Evolutionary conservation across 371 early-diverging fungal species (phyloP), one percentile per base, ranked within the genome.

Genomic region (Mortierella sp.): DNA sequence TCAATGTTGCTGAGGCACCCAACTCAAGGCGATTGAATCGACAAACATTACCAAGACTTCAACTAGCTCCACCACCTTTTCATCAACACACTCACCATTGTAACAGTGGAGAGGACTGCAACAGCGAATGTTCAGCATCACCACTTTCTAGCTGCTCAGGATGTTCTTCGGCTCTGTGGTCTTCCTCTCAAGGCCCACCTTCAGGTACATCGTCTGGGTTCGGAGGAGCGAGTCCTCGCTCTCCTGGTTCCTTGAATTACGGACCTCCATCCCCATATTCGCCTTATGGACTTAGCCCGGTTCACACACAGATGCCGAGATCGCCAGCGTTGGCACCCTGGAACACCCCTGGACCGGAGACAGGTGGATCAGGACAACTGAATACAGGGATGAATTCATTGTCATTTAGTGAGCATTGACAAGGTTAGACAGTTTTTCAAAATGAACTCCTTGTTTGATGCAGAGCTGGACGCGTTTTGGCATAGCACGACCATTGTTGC

Each of bases 11-110:
- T 12, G 34, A 49, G 17, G 45, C 50, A 1, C 39, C 57, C 2
- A 41, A 64, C 21, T 13, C 64, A 56, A 76, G 54, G 22, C 46
- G 60, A 6, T 31, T 64, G 45, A 64, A 56, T 17, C 53, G 52
- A 40, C 60, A 71, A 16, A 57, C 58, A 5, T 25, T 65, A 13
- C 61, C 61, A 7, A 46, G 55, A 12, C 56, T 67, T 10, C 34
- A 60, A 37, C 37, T 60, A 4, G 28, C 43, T 8, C 60, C 67
- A n/a, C 66, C 59, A 7, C 54, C 59, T 8, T 64, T 53, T 27
- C 52, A 64, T 13, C 55, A 62, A 12, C 48, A 45, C n/a, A n/a
- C n/a, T n/a, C n/a, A n/a, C n/a, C n/a, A n/a, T n/a, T n/a, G 14
- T 55, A 37, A 9, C 45, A 54, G 40, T 16, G 37, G 21, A 14